These are phyloP conservation scores for Oryza coarctata DNA, from an alignment of 176 grass and related monocot species.

Conservation along the genomic window DNA sequence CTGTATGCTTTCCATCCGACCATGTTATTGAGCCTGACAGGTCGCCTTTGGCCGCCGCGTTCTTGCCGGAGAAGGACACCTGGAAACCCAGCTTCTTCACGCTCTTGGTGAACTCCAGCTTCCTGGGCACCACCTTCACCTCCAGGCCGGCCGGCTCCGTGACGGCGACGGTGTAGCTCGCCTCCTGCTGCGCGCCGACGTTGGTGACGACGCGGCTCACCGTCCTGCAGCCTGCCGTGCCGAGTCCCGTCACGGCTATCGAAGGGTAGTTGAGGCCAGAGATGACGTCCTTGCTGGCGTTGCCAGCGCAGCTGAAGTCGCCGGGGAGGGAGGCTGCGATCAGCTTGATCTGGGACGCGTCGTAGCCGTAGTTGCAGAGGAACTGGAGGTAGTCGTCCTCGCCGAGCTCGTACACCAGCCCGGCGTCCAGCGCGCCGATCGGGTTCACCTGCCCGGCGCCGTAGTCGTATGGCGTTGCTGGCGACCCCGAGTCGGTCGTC, in stretches of 20 bases:
- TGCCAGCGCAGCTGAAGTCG: slow-evolving; percentile 55
- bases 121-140: slow-evolving; percentile 67
- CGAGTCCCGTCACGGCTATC: slow-evolving; percentile 52
- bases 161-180: slow-evolving; percentile 45
- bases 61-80: slow-evolving; percentile 50
- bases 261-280: slow-evolving; percentile 94
- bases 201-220: slow-evolving; percentile 63
- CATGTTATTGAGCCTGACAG: slow-evolving; percentile 69
- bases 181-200: slow-evolving; percentile 51
- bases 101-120: slow-evolving; percentile 60
- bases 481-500: slow-evolving; percentile 46
- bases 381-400: slow-evolving; percentile 64
- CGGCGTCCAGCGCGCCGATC: slow-evolving; percentile 55
- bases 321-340: slow-evolving; percentile 46
- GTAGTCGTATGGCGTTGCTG: slow-evolving; percentile 63
- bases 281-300: slow-evolving; percentile 67
- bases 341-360: slow-evolving; percentile 49
- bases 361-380: slow-evolving; percentile 88
- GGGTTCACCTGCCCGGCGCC: slow-evolving; percentile 83
- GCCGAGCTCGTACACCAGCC: slow-evolving; percentile 68
- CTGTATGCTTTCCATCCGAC: slow-evolving; percentile 77
- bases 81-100: slow-evolving; percentile 58
- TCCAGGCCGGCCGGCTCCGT: slow-evolving; percentile 45
- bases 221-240: background rate
- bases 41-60: slow-evolving; percentile 24